These are phyloP conservation scores for Apiotrichum brassicae DNA, from an alignment of 1,284 basidiomycete species.

Conservation along the genomic window DNA sequence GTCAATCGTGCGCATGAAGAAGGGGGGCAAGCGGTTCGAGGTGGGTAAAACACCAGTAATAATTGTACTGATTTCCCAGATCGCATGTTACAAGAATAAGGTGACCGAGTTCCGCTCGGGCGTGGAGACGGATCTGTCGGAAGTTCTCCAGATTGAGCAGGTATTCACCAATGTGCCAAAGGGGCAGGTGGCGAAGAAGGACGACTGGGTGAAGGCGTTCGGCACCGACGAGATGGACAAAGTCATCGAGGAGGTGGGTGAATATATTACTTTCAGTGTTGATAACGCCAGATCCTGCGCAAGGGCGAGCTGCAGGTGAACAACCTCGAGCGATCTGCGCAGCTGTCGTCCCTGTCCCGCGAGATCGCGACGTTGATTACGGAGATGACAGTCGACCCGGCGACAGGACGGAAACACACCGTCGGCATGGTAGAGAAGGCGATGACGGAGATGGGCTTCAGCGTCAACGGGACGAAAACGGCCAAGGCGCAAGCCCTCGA, in stretches of 20 bases:
- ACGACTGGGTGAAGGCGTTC: conserved; percentile 88
- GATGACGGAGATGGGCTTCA: conserved; percentile 90
- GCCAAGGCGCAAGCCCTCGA: conserved; percentile 94
- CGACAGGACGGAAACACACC: conserved; percentile 80
- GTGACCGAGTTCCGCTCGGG: conserved; percentile 93
- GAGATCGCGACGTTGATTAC: conserved; percentile 93
- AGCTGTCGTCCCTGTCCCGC: conserved; percentile 71
- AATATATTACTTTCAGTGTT: no score
- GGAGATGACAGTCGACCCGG: conserved; percentile 91
- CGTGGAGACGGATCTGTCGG: conserved; percentile 88
- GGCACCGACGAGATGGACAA: conserved; percentile 65
- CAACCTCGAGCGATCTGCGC: conserved; percentile 91
- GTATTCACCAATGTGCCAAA: conserved; percentile 97
- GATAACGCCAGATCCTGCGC: conserved; percentile 65
- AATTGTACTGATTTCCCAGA: no score
- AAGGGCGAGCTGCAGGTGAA: conserved; percentile 97
- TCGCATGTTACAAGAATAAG: conserved; percentile 99
- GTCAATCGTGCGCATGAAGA: conserved; percentile 89
- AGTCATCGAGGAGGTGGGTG: conserved; percentile 72
- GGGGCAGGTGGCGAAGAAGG: conserved; percentile 81
- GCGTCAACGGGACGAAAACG: conserved; percentile 77
- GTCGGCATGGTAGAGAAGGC: conserved; percentile 98
- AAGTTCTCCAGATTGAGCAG: conserved; percentile 93
- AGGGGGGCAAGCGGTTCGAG: conserved; percentile 97
- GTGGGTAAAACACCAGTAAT: no score